These are phyloP conservation scores for Fusarium anthophilum DNA, from an alignment of 2,329 filamentous ascomycete genomes.

Conservation along the genomic window DNA sequence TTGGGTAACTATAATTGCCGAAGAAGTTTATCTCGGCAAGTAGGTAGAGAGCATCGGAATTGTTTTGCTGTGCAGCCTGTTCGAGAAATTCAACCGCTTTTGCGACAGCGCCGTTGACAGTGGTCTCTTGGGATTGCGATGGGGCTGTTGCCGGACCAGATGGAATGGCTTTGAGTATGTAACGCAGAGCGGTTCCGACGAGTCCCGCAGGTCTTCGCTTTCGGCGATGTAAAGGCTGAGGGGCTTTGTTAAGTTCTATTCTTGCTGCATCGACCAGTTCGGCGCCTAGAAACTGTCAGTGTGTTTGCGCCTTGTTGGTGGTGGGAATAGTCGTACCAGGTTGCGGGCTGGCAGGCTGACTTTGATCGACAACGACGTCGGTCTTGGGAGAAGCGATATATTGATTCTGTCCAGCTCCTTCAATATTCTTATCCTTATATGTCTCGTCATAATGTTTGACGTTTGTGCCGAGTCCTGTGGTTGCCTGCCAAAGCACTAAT, in stretches of 20 bases:
- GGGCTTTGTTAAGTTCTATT: constrained; percentile 60
- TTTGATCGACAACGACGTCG: constrained; percentile 44
- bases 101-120: constrained; percentile 55
- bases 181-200: constrained; percentile 52
- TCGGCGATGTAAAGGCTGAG: constrained; percentile 55
- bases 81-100: constrained; percentile 64
- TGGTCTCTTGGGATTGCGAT: constrained; percentile 49
- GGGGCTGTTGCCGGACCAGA: constrained; percentile 60
- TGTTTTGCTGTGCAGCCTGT: constrained; percentile 62
- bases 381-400: constrained; percentile 46
- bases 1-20: constrained; percentile 89
- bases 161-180: constrained; percentile 60
- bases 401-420: constrained; percentile 42
- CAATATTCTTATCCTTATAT: constrained; percentile 43
- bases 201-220: constrained; percentile 57
- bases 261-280: constrained; percentile 64
- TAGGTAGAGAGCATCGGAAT: constrained; percentile 87
- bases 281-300: constrained; percentile 52
- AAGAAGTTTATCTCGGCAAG: constrained; percentile 97
- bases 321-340: constrained; percentile 47
- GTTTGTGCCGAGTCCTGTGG: constrained; percentile 50
- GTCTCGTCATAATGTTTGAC: constrained; percentile 51
- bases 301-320: constrained; percentile 1
- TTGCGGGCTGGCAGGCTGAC: constrained; percentile 44
- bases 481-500: constrained; percentile 59